Base-by-base conservation (phyloP, 192 early-diverging fungal species). In the Coemansia sp. region DNA sequence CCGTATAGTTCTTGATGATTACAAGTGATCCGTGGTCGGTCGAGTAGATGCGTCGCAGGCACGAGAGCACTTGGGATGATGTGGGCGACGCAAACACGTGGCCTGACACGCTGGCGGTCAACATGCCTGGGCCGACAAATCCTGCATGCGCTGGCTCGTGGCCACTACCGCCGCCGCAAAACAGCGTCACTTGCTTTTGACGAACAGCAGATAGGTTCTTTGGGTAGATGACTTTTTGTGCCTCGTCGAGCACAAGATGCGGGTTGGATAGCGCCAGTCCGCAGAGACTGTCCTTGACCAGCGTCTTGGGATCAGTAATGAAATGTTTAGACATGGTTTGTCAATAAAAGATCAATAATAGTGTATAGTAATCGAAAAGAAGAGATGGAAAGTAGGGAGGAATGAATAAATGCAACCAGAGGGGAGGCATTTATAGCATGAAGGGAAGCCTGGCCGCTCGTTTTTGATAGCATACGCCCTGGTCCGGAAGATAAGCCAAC, bases 1-100 rank as follows among this genome's bases (percentile, higher is more conserved):
- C 93, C 0, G 93, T 94, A 67, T 94, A 94, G 75, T 94, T 94
- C 76, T 92, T 94, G 82, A 94, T 85, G 11, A 94, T 82, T 3
- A 92, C 83, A 35, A 94, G 66, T 8, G 87, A 87, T 23, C 91
- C 93, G 25, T 89, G 77, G 29, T 82, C 68, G 37, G 81, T 79
- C 4, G 86, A 85, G 55, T 86, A 81, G 12, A 86, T 79, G 4
- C 77, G 77, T 45, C 89, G 75, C 49, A 94, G 70, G 47, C 89
- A 91, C 1, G 91, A 85, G 9, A 92, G 78, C 4, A 94, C 87
- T 65, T 93, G 91, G 1, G 84, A 83, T 4, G 93, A 85, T 1
- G 88, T 85, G 16, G 93, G 93, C 19, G 92, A 94, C 5, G 93
- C 93, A 82, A 95, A 95, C 10, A 94, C 90, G 56, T 88, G 85